Base-by-base conservation (phyloP, 2,329 filamentous ascomycete genomes). In the Pyrenochaeta sp. region DNA sequence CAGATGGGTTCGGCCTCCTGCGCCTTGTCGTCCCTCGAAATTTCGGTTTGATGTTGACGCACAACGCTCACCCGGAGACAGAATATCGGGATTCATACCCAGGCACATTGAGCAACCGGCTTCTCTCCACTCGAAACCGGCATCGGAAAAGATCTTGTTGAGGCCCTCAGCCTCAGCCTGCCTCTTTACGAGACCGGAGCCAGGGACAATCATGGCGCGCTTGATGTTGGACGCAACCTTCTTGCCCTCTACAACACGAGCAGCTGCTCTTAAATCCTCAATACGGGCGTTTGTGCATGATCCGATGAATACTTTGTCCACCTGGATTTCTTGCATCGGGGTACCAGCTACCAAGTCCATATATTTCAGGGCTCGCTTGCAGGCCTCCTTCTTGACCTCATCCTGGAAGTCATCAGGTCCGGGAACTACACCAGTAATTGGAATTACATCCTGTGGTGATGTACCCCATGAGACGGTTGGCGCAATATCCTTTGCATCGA, bases 101-200 rank as follows among this genome's bases (percentile, higher is more conserved):
- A 99, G 82, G 71, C 94, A 97, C 94, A 99, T 99, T 52, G 90
- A 96, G 82, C 94, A 99, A 35, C 94, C 94, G 57, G 94, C 94
- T 77, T 99, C 94, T 69, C 94, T 85, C 93, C 93, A 97, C 72
- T 97, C 93, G 58, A 97, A 97, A 6, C 94, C 94, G 35, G 94
- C 92, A 50, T 96, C 90, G 7, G 77, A 67, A 74, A 99, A 97
- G 67, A 96, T 88, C 78, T 91, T 90, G 75, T 97, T 90, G 4
- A 99, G 84, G 39, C 93, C 93, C 74, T 97, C 94, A 2, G 83
- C 78, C 74, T 99, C 93, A 5, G 94, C 94, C 72, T 91, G 88
- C 48, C 86, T 84, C 80, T 96, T 97, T 62, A 99, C 88, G 6
- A 97, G 82, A 57, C 94, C 94, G 39, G 93, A 97, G 4, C 94